These are phyloP conservation scores for Hyaloperonospora arabidopsidis DNA, from an alignment of 352 stramenopile species.

Conservation along the genomic window DNA sequence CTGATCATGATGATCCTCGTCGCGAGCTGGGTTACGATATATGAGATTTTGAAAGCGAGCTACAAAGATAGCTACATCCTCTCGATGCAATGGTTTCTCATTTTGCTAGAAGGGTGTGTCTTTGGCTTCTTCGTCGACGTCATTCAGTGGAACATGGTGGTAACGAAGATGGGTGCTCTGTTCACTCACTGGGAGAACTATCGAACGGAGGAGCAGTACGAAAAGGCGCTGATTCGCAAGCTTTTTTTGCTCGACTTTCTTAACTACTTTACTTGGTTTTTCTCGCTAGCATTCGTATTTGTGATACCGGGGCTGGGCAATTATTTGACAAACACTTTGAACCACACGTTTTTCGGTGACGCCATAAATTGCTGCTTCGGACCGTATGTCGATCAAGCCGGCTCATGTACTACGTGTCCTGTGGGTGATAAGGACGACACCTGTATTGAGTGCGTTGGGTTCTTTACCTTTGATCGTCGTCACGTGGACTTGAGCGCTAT, in stretches of 20 bases:
- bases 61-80: slow-evolving; percentile 75
- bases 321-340: slow-evolving; percentile 80
- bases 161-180: slow-evolving; percentile 77
- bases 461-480: slow-evolving; percentile 76
- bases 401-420: slow-evolving; percentile 54
- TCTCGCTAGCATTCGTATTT: slow-evolving; percentile 84
- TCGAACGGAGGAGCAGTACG: slow-evolving; percentile 76
- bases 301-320: slow-evolving; percentile 78
- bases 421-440: slow-evolving; percentile 52
- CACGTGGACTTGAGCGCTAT: slow-evolving; percentile 81
- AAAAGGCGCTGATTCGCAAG: slow-evolving; percentile 76
- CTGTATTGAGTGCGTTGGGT: slow-evolving; percentile 71
- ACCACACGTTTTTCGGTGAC: slow-evolving; percentile 74
- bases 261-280: slow-evolving; percentile 90
- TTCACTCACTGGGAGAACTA: slow-evolving; percentile 88
- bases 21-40: slow-evolving; percentile 83
- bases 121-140: slow-evolving; percentile 86
- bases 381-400: slow-evolving; percentile 70
- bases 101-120: slow-evolving; percentile 72
- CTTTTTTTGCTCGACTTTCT: slow-evolving; percentile 83
- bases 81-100: slow-evolving; percentile 77
- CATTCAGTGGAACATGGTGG: slow-evolving; percentile 85
- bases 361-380: slow-evolving; percentile 85
- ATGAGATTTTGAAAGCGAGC: slow-evolving; percentile 80
- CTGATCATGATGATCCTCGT: slow-evolving; percentile 83